Conservation (phyloP, 2,329 filamentous ascomycete species). For the Apiospora pterosperma region DNA sequence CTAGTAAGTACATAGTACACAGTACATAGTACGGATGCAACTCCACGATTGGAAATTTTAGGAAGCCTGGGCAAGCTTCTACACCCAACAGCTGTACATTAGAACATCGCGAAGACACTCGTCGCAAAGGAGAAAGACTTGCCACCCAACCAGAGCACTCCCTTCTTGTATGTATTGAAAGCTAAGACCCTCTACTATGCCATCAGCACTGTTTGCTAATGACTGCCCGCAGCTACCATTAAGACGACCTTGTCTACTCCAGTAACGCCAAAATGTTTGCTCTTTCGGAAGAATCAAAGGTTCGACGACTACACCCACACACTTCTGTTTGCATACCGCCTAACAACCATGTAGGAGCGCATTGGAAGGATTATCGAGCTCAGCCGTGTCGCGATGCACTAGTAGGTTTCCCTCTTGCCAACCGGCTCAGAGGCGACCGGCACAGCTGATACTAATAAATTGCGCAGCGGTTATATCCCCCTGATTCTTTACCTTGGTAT, state of each 20-base stretch:
- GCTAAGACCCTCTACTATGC: no score
- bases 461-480: constrained; percentile 82
- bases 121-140: not conserved
- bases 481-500: constrained; percentile 94
- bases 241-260: not conserved
- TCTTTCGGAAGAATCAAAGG: constrained; percentile 97
- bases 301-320: constrained; percentile 33
- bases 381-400: constrained; percentile 90
- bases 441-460: constrained; percentile 30
- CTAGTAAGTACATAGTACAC: no score
- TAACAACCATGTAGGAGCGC: constrained; percentile 67
- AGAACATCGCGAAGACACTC: not conserved
- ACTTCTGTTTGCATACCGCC: not conserved
- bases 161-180: not conserved
- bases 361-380: constrained; percentile 96
- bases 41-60: constrained; percentile 5
- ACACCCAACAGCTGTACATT: not conserved
- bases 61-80: not conserved
- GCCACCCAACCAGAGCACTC: no score
- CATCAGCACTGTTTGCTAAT: not conserved
- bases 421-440: not conserved
- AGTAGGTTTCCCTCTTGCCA: constrained; percentile 55
- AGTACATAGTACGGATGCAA: not conserved
- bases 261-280: constrained; percentile 46
- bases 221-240: not conserved